Base-by-base conservation (phyloP, 106 monocot genomes). In the Apostasia shenzhenica region DNA sequence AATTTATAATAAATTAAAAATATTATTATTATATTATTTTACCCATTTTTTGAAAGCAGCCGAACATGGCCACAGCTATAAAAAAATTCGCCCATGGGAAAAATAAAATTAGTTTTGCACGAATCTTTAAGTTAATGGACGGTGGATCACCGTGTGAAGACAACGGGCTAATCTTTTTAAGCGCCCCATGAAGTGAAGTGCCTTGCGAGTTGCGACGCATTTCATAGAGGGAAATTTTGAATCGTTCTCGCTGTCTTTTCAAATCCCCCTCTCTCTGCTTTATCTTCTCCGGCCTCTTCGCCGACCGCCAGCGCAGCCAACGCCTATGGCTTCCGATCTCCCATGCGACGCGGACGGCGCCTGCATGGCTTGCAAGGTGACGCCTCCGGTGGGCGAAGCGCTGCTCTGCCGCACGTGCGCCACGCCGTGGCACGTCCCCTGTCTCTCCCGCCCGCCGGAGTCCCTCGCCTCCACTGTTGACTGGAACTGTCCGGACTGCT, bases 311-410 rank as follows among this genome's bases (percentile, higher is more conserved):
- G 14, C 26, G 38, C 59, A 40, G 42, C 45, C 3, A 62, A 0
- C 7, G 45, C 44, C 66, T 14, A 85, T 85, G 81, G 75, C 80
- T 51, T 39, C 61, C 26, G 91, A 95, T 58, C 91, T 95, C 69
- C 95, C 95, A 2, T 92, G 89, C 73, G 95, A 97, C 79, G 86
- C 89, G 38, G 86, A 92, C 41, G 95, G 95, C 67, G 65, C 66
- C n/a, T 97, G 95, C 79, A 97, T 97, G 95, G 58, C 74, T 8
- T 97, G 95, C 89, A 86, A 84, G 76, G 67, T 60, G 14, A 66
- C 45, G 46, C 75, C 92, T 6, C 48, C 81, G 6, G 76, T 80
- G 74, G 59, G 71, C 4, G 95, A 95, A 48, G n/a, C 69, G 37
- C 9, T 92, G 12, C 52, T 41, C 52, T 95, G 91, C 75, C 72